phyloP scores from a whole-genome alignment of 306 rosid genomes.

The Inga laurina region DNA sequence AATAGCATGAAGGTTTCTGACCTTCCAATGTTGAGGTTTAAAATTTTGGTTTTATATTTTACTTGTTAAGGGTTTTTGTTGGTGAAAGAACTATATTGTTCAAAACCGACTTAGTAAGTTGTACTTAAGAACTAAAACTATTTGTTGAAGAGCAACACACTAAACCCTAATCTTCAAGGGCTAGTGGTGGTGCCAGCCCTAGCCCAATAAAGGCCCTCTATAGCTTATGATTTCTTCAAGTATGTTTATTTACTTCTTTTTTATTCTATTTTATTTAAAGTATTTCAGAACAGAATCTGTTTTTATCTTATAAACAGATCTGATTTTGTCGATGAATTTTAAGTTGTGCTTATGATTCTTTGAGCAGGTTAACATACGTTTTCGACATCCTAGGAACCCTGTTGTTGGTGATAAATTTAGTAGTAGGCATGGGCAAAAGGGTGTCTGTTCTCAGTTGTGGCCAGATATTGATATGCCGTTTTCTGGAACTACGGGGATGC shows the following conservation, averaged over 20 bases:
- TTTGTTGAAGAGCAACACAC: background rate
- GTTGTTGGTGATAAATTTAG: slow-evolving; percentile 96
- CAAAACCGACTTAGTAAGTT: background rate
- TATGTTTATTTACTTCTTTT: too few relatives aligned
- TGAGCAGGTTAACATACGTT: slow-evolving; percentile 83
- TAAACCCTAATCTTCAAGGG: background rate
- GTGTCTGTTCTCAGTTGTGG: slow-evolving; percentile 99
- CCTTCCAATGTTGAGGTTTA: background rate
- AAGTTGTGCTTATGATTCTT: slow-evolving; percentile 13
- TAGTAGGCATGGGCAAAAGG: slow-evolving; percentile 98
- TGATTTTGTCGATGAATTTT: slow-evolving; percentile 3
- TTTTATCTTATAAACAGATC: background rate
- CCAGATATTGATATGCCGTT: slow-evolving; percentile 99
- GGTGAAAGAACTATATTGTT: slow-evolving; percentile 16
- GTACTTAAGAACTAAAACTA: background rate
- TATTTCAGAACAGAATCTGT: background rate
- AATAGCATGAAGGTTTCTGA: background rate
- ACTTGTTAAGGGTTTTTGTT: background rate
- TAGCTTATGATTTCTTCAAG: background rate
- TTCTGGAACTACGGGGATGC: slow-evolving; percentile 91
- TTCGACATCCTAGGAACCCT: slow-evolving; percentile 93
- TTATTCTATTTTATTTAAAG: background rate
- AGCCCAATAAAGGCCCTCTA: background rate
- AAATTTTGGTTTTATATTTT: slow-evolving; percentile 11
- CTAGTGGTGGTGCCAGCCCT: background rate